phyloP scores from a whole-genome alignment of 2,329 filamentous ascomycete genomes.

The Fusarium abutilonis region DNA sequence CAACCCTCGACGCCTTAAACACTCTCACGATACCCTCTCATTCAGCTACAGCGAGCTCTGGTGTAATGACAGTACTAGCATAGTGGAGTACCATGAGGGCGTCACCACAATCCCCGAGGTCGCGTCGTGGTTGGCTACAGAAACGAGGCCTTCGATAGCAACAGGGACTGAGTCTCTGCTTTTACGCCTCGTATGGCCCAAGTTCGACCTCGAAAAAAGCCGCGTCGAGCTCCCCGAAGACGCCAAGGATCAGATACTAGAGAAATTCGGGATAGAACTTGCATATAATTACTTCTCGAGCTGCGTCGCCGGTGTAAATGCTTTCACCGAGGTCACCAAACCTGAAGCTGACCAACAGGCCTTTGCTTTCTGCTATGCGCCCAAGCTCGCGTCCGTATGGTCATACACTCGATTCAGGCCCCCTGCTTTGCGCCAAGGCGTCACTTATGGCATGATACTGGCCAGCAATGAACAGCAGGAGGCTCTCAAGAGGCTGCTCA shows the following conservation, averaged over 20 bases:
- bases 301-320: conserved; percentile 49
- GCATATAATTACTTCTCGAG: conserved; percentile 50
- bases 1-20: conserved; percentile 35
- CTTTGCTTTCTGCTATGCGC: conserved; percentile 51
- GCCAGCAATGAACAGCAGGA: conserved; percentile 42
- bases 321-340: conserved; percentile 30
- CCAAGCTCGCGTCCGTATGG: conserved; percentile 53
- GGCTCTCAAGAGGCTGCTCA: conserved; percentile 39
- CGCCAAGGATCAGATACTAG: conserved; percentile 35
- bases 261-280: conserved; percentile 45
- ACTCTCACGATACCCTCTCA: conserved; percentile 22
- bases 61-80: conserved; percentile 37
- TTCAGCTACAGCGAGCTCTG: conserved; percentile 48
- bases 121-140: conserved; percentile 41
- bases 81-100: conserved; percentile 20
- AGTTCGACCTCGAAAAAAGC: conserved; percentile 37
- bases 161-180: conserved; percentile 40
- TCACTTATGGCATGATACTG: conserved; percentile 50
- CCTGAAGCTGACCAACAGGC: conserved; percentile 30
- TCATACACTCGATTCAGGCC: conserved; percentile 42
- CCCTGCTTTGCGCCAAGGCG: conserved; percentile 8
- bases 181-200: conserved; percentile 46
- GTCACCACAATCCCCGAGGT: conserved; percentile 14
- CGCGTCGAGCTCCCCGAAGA: conserved; percentile 42
- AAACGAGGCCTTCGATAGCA: conserved; percentile 16